Percentiles rank a stretch among this genome's conserved stretches.
Conservation (phyloP, 208 protist species). For the Crithidia brevicula region DNA sequence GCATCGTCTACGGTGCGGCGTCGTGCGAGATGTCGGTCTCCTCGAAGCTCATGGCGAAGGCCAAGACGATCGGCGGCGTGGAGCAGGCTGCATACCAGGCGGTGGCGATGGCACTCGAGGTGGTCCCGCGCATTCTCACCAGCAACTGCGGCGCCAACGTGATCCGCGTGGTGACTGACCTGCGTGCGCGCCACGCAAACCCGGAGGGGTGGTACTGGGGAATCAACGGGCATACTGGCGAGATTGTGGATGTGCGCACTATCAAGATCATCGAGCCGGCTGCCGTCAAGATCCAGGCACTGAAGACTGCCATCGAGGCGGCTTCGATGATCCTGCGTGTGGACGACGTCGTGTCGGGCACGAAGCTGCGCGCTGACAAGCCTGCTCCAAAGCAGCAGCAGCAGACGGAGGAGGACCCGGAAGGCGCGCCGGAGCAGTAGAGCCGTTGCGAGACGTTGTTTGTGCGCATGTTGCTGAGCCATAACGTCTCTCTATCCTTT, state of each 20-base stretch:
- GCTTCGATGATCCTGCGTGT: conserved; percentile 99
- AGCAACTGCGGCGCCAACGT: conserved; percentile 99
- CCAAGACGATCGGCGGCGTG: conserved; percentile 96
- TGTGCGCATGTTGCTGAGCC: background rate
- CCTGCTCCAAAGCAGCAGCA: conserved; percentile 52
- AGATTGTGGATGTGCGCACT: conserved; percentile 95
- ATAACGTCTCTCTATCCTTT: background rate
- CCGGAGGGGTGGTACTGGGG: conserved; percentile 94
- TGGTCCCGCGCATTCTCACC: conserved; percentile 98
- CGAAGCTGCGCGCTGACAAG: conserved; percentile 82
- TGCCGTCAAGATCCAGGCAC: conserved; percentile 97
- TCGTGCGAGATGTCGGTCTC: conserved; percentile 98
- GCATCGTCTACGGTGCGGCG: conserved; percentile 98
- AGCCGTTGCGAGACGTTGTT: too few relatives aligned
- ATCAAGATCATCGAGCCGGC: conserved; percentile 98
- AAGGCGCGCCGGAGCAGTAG: conserved; percentile 48
- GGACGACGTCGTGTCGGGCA: conserved; percentile 99
- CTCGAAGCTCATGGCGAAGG: conserved; percentile 91
- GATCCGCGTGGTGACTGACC: conserved; percentile 98
- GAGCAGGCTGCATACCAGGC: conserved; percentile 98
- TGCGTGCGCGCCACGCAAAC: conserved; percentile 95
- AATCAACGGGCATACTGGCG: conserved; percentile 97
- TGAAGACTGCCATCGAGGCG: conserved; percentile 99
- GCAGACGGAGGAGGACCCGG: conserved; percentile 66
- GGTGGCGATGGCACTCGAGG: conserved; percentile 95